Conservation (phyloP, 768 basidiomycete genomes). For the Amanita rimosa region DNA sequence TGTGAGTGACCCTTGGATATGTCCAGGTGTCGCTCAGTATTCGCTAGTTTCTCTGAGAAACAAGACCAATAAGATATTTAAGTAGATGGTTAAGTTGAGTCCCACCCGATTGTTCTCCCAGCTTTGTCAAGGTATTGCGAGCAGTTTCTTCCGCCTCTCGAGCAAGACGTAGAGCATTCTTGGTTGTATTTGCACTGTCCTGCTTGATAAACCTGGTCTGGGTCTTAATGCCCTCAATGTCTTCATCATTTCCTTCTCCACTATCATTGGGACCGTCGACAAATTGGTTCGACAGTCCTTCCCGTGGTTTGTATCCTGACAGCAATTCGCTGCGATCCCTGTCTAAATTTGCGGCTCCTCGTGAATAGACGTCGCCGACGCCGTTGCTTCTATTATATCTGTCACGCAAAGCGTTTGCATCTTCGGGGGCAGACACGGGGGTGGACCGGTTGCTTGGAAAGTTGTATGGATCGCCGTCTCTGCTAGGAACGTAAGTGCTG, state of each 20-base stretch:
- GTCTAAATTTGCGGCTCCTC: conserved; percentile 48
- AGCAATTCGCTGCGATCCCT: conserved; percentile 66
- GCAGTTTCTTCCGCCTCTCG: conserved; percentile 97
- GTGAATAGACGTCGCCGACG: conserved; percentile 56
- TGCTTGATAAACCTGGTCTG: conserved; percentile 85
- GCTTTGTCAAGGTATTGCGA: conserved; percentile 64
- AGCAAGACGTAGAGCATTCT: conserved; percentile 89
- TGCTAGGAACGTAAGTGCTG: conserved; percentile 56
- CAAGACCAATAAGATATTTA: neutral
- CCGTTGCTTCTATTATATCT: conserved; percentile 40
- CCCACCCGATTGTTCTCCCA: conserved; percentile 91
- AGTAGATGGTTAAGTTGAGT: conserved; percentile 6
- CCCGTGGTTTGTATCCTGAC: conserved; percentile 57
- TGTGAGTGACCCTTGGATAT: conserved; percentile 78
- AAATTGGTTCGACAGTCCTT: conserved; percentile 51
- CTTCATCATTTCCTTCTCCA: conserved; percentile 76
- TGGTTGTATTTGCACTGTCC: conserved; percentile 78
- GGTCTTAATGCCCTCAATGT: conserved; percentile 91
- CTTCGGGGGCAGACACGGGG: conserved; percentile 8
- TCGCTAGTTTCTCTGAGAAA: conserved; percentile 68
- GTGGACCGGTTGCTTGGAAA: conserved; percentile 8
- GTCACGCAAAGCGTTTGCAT: conserved; percentile 20
- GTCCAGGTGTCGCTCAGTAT: conserved; percentile 92
- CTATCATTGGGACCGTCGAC: conserved; percentile 68
- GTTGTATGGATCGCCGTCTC: conserved; percentile 40